A percentile compares a stretch with the other conserved stretches of the same genome.
Conservation (phyloP, 768 basidiomycete species). For the Lactarius psammicola region DNA sequence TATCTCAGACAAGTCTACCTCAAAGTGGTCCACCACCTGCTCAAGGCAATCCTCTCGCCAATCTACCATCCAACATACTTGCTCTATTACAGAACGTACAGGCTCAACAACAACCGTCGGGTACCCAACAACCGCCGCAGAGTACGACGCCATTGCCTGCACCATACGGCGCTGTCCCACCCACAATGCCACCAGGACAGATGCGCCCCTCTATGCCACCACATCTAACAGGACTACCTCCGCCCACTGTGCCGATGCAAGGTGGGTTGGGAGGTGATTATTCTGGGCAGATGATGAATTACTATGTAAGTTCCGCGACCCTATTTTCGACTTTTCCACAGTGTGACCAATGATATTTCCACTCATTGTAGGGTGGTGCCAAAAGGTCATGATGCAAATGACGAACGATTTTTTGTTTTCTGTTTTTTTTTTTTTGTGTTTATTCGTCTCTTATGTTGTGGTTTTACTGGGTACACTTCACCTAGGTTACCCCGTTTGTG, state of each 20-base stretch:
- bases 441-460: conserved; percentile 21
- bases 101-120: conserved; percentile 28
- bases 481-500: conserved; percentile 13
- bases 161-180: conserved; percentile 26
- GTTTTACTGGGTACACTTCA: conserved; percentile 9
- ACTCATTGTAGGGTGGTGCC: conserved; percentile 3
- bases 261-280: conserved; percentile 31
- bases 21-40: conserved; percentile 19
- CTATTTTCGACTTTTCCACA: neutral
- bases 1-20: conserved; percentile 21
- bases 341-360: neutral
- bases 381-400: conserved; percentile 19
- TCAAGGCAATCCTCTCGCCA: conserved; percentile 19
- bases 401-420: neutral
- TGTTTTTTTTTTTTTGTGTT: conserved; percentile 2
- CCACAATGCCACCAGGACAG: conserved; percentile 39
- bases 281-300: conserved; percentile 70
- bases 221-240: conserved; percentile 42
- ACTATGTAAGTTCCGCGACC: conserved; percentile 48
- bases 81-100: conserved; percentile 26
- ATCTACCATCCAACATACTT: conserved; percentile 26
- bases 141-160: conserved; percentile 15
- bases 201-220: conserved; percentile 49
- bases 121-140: conserved; percentile 27
- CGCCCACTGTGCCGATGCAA: conserved; percentile 27